phyloP scores from a whole-genome alignment of 2,329 filamentous ascomycete species.

The Pseudogymnoascus sp. region DNA sequence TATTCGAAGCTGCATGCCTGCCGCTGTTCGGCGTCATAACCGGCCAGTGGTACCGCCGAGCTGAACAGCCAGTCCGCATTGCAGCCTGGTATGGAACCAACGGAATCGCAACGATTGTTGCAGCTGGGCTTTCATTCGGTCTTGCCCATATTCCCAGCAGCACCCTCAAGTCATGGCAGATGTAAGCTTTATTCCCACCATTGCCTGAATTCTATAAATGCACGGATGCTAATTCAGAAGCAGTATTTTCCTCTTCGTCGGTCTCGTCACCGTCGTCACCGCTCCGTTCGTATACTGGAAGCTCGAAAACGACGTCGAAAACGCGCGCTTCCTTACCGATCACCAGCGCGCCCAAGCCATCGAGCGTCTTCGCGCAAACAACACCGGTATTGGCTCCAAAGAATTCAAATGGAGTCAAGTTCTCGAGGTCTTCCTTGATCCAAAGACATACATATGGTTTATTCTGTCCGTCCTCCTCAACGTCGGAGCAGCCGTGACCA shows the following conservation, averaged over 20 bases:
- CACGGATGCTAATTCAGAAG: constrained; percentile 44
- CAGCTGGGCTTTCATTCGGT: constrained; percentile 27
- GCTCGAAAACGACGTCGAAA: constrained; percentile 46
- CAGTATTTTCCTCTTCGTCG: constrained; percentile 62
- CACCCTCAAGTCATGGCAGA: constrained; percentile 31
- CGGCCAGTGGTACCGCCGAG: constrained; percentile 33
- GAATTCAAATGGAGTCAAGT: constrained; percentile 63
- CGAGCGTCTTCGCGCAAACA: constrained; percentile 65
- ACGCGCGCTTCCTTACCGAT: constrained; percentile 52
- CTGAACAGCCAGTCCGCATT: constrained; percentile 33
- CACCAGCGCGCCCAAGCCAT: constrained; percentile 61
- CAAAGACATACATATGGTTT: constrained; percentile 53
- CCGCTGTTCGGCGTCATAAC: constrained; percentile 34
- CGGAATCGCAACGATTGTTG: constrained; percentile 27
- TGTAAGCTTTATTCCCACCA: constrained; percentile 31
- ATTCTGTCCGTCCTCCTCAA: constrained; percentile 55
- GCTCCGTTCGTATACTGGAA: constrained; percentile 52
- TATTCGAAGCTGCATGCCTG: constrained; percentile 57
- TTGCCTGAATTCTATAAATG: constrained; percentile 37
- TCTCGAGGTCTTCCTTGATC: constrained; percentile 41
- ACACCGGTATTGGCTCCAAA: constrained; percentile 66
- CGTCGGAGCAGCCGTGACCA: constrained; percentile 55
- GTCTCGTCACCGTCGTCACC: constrained; percentile 50
- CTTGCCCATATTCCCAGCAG: constrained; percentile 38
- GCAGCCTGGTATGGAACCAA: constrained; percentile 30